These are phyloP conservation scores for Diospyros kaki DNA, from an alignment of 148 eudicot species.

Conservation along the genomic window DNA sequence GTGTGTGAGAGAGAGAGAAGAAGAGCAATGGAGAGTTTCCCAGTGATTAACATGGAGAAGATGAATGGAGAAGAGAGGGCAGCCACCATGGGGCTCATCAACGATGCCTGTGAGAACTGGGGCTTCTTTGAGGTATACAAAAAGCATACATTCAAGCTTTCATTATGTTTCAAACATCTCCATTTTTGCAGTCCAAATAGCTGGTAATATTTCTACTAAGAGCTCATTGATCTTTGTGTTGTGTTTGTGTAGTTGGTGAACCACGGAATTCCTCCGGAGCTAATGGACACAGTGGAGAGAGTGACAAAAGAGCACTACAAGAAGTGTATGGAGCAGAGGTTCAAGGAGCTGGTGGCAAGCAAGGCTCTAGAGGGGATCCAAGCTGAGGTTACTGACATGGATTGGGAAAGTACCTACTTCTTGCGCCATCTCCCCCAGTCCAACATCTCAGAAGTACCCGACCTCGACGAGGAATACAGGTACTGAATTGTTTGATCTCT, in stretches of 20 bases:
- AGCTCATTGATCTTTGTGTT: background rate
- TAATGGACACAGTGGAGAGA: slow-evolving; percentile 66
- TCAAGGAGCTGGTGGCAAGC: slow-evolving; percentile 50
- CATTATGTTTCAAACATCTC: too few species aligned
- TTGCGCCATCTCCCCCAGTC: slow-evolving; percentile 64
- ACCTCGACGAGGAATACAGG: slow-evolving; percentile 62
- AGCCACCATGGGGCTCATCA: slow-evolving; percentile 54
- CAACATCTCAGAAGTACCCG: slow-evolving; percentile 54
- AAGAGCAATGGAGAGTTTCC: slow-evolving; percentile 51
- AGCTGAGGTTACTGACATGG: slow-evolving; percentile 51
- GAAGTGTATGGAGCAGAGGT: slow-evolving; percentile 62
- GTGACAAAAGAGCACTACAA: slow-evolving; percentile 64
- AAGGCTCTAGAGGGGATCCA: slow-evolving; percentile 54
- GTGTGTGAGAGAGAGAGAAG: background rate
- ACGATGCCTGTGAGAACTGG: slow-evolving; percentile 78
- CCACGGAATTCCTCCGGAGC: slow-evolving; percentile 59
- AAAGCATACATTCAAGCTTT: too few species aligned
- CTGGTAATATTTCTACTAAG: too few species aligned
- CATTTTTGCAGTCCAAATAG: too few species aligned
- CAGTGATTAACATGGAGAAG: slow-evolving; percentile 61
- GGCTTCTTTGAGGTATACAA: slow-evolving; percentile 67
- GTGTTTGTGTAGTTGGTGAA: slow-evolving; percentile 40
- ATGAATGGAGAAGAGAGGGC: slow-evolving; percentile 56
- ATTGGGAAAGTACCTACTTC: slow-evolving; percentile 79
- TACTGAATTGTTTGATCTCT: background rate